Conservation (phyloP, 768 basidiomycete genomes). For the Dictyophora rubrovolvata region DNA sequence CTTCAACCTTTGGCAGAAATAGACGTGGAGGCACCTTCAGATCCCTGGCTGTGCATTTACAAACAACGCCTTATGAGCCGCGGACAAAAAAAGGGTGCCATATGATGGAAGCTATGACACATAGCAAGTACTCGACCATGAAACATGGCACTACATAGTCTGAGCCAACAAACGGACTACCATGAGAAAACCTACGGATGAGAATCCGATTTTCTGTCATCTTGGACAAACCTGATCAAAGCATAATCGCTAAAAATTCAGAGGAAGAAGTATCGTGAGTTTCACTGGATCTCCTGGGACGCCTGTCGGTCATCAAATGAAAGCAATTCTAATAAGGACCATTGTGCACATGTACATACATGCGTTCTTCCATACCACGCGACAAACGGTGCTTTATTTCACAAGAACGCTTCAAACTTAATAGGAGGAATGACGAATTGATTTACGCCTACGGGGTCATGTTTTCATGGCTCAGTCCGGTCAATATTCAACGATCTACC, state of each 20-base stretch:
- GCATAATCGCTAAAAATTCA: background rate
- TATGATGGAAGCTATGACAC: no score
- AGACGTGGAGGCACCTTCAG: background rate
- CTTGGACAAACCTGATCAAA: background rate
- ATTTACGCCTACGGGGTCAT: background rate
- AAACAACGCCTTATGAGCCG: background rate
- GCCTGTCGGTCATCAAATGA: background rate
- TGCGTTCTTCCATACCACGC: background rate
- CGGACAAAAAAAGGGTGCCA: background rate
- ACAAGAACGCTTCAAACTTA: background rate
- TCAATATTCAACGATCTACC: background rate
- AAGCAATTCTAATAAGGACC: background rate
- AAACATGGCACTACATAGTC: no score
- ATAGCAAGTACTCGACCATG: no score
- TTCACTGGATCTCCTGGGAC: background rate
- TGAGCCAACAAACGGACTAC: no score
- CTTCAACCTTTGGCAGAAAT: background rate
- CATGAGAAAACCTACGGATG: no score
- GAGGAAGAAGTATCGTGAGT: background rate
- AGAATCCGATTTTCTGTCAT: no score
- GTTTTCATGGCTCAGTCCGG: background rate
- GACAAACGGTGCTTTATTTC: background rate
- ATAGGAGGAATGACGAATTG: background rate
- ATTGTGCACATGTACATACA: background rate
- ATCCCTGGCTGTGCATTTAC: background rate